Evolutionary conservation across 257 asterid species (phyloP).

Genomic region (Jaltomata sinuosa): DNA sequence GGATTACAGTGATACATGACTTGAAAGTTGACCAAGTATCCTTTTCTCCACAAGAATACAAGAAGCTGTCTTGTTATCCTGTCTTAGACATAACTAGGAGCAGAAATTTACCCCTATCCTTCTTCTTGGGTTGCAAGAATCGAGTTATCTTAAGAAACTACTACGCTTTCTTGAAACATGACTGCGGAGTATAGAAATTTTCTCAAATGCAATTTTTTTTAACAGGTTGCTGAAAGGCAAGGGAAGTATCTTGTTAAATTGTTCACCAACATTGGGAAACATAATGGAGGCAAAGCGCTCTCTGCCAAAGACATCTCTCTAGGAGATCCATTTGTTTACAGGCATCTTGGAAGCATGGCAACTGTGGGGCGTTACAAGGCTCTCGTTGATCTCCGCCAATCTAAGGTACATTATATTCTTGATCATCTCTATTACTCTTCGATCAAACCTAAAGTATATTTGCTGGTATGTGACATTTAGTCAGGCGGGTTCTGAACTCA

Average conservation of each 20-base stretch:
- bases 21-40: neutral
- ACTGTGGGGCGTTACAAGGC: conserved; percentile 90
- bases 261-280: conserved; percentile 44
- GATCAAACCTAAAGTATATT: neutral
- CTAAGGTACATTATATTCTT: conserved; percentile 38
- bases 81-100: neutral
- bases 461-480: neutral
- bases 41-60: neutral
- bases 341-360: conserved; percentile 91
- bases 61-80: neutral
- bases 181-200: neutral
- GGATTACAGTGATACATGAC: neutral
- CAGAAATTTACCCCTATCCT: neutral
- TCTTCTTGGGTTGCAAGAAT: neutral
- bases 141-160: neutral
- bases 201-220: neutral
- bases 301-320: conserved; percentile 44
- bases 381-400: conserved; percentile 72
- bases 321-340: conserved; percentile 77
- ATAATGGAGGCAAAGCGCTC: conserved; percentile 61
- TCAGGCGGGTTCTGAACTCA: neutral
- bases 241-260: conserved; percentile 72
- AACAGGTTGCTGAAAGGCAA: conserved; percentile 89
- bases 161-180: neutral
- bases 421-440: neutral